Percentiles rank a stretch among this genome's conserved stretches.
phyloP scores from a whole-genome alignment of 2,329 filamentous ascomycete species.

The Aurifilum marmelostoma region DNA sequence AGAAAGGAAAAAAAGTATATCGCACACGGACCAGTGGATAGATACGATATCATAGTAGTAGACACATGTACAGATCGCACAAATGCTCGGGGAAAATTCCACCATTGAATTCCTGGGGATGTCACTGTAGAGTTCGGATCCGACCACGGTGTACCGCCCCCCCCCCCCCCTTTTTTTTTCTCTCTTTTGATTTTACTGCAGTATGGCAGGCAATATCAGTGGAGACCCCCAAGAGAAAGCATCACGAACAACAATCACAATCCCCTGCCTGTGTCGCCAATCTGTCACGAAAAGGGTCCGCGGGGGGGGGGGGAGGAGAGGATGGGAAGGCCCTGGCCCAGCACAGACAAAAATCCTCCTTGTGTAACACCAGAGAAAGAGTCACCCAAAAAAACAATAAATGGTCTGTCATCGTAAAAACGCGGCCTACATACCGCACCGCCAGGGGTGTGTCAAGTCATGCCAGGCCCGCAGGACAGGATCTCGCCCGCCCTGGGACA shows the following conservation, averaged over 20 bases:
- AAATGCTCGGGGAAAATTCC: background rate
- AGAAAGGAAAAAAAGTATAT: background rate
- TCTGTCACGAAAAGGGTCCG: background rate
- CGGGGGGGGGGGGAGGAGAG: no score
- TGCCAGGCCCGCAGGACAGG: background rate
- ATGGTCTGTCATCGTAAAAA: no score
- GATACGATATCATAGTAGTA: no score
- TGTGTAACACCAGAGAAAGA: background rate
- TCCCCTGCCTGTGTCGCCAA: background rate
- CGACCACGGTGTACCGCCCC: background rate
- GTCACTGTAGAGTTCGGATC: no score
- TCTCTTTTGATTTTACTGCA: no score
- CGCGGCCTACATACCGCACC: no score
- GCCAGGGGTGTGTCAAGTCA: background rate
- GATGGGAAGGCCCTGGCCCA: no score
- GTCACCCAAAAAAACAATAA: no score
- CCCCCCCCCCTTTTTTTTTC: background rate
- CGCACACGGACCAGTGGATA: background rate
- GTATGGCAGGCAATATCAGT: no score
- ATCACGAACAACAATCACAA: background rate
- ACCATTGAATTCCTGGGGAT: no score
- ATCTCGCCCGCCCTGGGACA: background rate
- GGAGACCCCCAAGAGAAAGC: background rate
- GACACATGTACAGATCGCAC: no score
- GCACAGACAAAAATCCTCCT: background rate